Evolutionary conservation across 225 moss, liverwort and hornwort species (phyloP).

Genomic region (Thuidium tamariscinum): DNA sequence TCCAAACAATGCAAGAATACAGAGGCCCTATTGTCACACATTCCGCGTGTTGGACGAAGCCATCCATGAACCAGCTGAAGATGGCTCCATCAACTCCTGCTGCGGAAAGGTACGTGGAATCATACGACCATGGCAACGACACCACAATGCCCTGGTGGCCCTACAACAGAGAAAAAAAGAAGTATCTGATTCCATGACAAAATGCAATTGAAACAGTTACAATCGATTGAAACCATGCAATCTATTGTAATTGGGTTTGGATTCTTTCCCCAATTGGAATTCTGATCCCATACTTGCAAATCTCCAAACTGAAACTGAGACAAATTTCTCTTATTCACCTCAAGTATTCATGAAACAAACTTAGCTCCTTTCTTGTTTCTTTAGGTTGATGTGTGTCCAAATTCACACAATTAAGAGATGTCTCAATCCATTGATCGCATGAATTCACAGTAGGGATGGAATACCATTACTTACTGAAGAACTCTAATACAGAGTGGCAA

Average conservation of each 20-base stretch:
- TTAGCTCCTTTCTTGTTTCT: not conserved
- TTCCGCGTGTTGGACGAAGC: slow-evolving; percentile 41
- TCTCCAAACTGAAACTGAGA: not conserved
- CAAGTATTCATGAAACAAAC: not conserved
- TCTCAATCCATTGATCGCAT: too few species aligned
- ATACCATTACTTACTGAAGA: not conserved
- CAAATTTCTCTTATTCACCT: not conserved
- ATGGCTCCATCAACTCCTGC: slow-evolving; percentile 73
- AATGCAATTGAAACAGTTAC: not conserved
- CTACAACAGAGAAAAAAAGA: not conserved
- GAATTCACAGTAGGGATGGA: too few species aligned
- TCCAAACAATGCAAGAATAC: slow-evolving; percentile 35
- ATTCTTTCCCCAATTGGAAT: not conserved
- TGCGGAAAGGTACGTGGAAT: slow-evolving; percentile 64
- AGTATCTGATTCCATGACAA: not conserved
- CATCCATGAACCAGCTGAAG: slow-evolving; percentile 51
- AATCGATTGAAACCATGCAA: not conserved
- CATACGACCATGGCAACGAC: slow-evolving; percentile 65
- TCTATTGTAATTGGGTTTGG: not conserved
- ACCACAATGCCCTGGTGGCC: slow-evolving; percentile 57
- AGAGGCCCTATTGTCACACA: slow-evolving; percentile 19
- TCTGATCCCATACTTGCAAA: not conserved
- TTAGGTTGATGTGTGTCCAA: not conserved
- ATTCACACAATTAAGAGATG: not conserved
- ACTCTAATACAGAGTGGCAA: too few species aligned